A percentile compares a stretch with the other conserved stretches of the same genome.
phyloP scores from a whole-genome alignment of 345 rosid genomes.

The Hibiscus trionum region DNA sequence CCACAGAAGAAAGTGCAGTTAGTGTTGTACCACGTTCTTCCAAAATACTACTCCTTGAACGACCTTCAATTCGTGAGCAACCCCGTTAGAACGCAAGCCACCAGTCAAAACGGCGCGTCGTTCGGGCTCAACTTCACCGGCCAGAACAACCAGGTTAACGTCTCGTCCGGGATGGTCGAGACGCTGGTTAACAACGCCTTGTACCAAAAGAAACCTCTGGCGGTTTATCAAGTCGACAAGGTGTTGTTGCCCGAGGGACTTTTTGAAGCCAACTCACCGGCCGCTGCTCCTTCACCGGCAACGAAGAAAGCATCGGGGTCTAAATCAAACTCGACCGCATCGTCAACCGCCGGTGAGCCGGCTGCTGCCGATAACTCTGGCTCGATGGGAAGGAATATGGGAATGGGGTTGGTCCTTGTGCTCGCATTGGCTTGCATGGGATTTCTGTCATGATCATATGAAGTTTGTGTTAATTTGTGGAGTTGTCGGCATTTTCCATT shows the following conservation, averaged over 20 bases:
- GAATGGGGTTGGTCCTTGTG: slow-evolving; percentile 40
- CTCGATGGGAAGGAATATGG: slow-evolving; percentile 25
- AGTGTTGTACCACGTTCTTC: slow-evolving; percentile 48
- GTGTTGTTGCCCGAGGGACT: slow-evolving; percentile 64
- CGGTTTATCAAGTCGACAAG: slow-evolving; percentile 70
- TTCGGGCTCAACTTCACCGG: slow-evolving; percentile 67
- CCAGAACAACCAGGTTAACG: slow-evolving; percentile 66
- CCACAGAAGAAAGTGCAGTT: slow-evolving; percentile 50
- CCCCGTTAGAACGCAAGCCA: slow-evolving; percentile 66
- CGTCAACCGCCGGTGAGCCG: slow-evolving; percentile 23
- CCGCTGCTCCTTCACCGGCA: slow-evolving; percentile 29
- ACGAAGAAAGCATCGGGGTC: slow-evolving; percentile 17
- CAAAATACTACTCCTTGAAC: slow-evolving; percentile 44
- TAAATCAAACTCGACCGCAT: slow-evolving; percentile 9
- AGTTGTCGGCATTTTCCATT: background rate
- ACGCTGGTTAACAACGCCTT: slow-evolving; percentile 59
- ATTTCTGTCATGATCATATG: slow-evolving; percentile 23
- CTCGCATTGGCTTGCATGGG: slow-evolving; percentile 48
- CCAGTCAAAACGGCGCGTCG: slow-evolving; percentile 31
- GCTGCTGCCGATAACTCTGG: slow-evolving; percentile 23
- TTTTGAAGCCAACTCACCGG: slow-evolving; percentile 35
- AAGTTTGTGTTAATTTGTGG: background rate
- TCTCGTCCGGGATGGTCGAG: slow-evolving; percentile 54
- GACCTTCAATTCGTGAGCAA: slow-evolving; percentile 59
- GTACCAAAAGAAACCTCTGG: slow-evolving; percentile 44